A percentile compares a stretch with the other conserved stretches of the same genome.
Evolutionary conservation across 2,329 filamentous ascomycete genomes (phyloP).

Genomic region (Leptographium radiaticola): DNA sequence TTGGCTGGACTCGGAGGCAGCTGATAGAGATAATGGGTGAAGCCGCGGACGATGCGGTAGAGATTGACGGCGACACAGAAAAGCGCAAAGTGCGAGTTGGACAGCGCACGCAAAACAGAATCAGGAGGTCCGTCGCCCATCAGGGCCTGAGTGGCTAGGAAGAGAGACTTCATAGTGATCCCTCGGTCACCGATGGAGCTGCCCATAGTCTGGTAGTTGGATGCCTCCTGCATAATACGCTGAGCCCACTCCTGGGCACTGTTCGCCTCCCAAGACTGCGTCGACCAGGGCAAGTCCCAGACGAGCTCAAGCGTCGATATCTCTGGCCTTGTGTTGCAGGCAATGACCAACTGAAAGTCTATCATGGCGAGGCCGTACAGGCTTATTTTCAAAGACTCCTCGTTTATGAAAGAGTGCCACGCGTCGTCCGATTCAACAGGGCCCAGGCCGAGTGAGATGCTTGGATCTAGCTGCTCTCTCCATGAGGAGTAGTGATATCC

Average conservation of each 20-base stretch:
- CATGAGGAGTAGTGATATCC: not conserved
- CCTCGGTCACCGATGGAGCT: not conserved
- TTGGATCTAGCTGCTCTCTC: slow-evolving; percentile 2
- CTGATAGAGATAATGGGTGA: slow-evolving; percentile 4
- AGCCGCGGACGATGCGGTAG: slow-evolving; percentile 4
- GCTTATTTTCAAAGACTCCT: slow-evolving; percentile 4
- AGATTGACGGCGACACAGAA: slow-evolving; percentile 4
- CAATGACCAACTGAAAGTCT: slow-evolving; percentile 3
- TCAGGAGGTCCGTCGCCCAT: not conserved
- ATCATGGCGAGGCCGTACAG: slow-evolving; percentile 2
- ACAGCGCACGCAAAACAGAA: not conserved
- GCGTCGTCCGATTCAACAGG: not conserved
- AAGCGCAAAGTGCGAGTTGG: slow-evolving; percentile 1
- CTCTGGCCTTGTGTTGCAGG: slow-evolving; percentile 3
- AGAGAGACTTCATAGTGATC: not conserved
- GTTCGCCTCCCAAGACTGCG: slow-evolving; percentile 1
- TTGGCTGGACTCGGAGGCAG: slow-evolving; percentile 3
- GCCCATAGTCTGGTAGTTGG: not conserved
- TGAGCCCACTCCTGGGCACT: not conserved
- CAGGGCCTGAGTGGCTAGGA: slow-evolving; percentile 2
- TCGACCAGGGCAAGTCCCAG: slow-evolving; percentile 4
- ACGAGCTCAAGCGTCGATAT: slow-evolving; percentile 4
- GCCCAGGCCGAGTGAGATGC: not conserved
- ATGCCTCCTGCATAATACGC: not conserved
- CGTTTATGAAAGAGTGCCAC: slow-evolving; percentile 4